Evolutionary conservation across 495 filamentous ascomycete genomes (phyloP), one percentile per base, ranked within the genome.

Genomic region (Opeltia flavorubescens): DNA sequence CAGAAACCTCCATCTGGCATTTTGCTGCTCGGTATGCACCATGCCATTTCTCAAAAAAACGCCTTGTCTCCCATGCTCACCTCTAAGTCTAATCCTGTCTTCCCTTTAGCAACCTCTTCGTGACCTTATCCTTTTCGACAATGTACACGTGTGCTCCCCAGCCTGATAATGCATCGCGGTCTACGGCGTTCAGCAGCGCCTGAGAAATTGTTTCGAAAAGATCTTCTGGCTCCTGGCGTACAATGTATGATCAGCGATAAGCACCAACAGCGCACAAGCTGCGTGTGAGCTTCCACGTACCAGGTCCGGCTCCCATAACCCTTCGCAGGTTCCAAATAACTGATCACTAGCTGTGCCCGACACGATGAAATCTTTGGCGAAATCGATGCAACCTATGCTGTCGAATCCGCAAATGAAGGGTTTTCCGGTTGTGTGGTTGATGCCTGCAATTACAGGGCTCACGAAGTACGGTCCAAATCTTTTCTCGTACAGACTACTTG

Each of bases 371-470:
- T 98, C 91, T 72, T 95, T 94, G 46, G 91, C 91, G 60, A 94
- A 95, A 64, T 98, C 89, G 63, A 96, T 96, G 70, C 91, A 98
- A 59, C 91, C 91, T 65, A 98, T 96, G 65, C 84, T 91, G 71
- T 98, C 91, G 66, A 98, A 98, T 23, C 93, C 91, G 66, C 93
- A 96, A 62, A 98, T 94, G 64, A 98, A 98, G 18, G 91, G 91
- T 69, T 86, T 77, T 56, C 85, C 85, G 38, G 80, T 86, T 63
- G 86, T 94, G 58, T 81, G 81, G 54, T 96, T 89, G 59, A 98
- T 77, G 44, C 91, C 91, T 39, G 89, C 91, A 55, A 98, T 76
- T 47, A 96, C 93, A 40, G 91, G 91, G 46, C 78, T 83, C 50
- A 98, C 84, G 62, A 95, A 98, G 70, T 81, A 98, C 20, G 91